Evolutionary conservation across 2,329 filamentous ascomycete species (phyloP).

Genomic region (Fusarium nodosum): DNA sequence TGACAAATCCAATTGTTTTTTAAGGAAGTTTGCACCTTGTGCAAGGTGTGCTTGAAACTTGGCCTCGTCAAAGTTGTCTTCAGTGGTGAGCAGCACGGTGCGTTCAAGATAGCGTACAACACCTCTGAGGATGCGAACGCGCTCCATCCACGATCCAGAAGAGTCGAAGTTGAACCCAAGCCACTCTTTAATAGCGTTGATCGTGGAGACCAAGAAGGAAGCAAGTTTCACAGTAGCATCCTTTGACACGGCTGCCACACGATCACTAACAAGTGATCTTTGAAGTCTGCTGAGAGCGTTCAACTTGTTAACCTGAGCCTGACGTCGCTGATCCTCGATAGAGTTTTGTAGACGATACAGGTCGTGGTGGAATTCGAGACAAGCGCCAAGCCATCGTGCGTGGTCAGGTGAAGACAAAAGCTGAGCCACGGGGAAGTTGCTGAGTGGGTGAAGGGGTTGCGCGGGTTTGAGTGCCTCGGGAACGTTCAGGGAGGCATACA

Average conservation of each 20-base stretch:
- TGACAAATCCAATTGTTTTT: constrained; percentile 50
- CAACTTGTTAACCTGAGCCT: constrained; percentile 63
- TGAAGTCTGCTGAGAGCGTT: constrained; percentile 71
- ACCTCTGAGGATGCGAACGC: constrained; percentile 52
- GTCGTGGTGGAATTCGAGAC: constrained; percentile 65
- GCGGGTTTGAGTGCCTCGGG: constrained; percentile 32
- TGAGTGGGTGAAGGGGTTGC: constrained; percentile 70
- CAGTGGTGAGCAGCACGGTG: constrained; percentile 64
- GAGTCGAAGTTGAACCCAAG: constrained; percentile 54
- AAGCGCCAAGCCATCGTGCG: constrained; percentile 64
- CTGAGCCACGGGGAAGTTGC: constrained; percentile 67
- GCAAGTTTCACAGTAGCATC: constrained; percentile 71
- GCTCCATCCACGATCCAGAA: constrained; percentile 53
- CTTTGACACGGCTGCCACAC: constrained; percentile 68
- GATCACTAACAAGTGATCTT: constrained; percentile 68
- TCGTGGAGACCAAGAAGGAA: constrained; percentile 62
- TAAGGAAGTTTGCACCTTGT: constrained; percentile 62
- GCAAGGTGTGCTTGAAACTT: constrained; percentile 73
- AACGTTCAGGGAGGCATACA: constrained; percentile 55
- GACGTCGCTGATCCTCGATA: constrained; percentile 59
- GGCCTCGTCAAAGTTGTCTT: constrained; percentile 69
- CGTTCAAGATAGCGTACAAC: constrained; percentile 68
- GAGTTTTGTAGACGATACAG: constrained; percentile 59
- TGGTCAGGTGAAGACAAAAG: constrained; percentile 57
- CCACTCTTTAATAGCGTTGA: constrained; percentile 60